A percentile compares a stretch with the other conserved stretches of the same genome.
Conservation (phyloP, 768 basidiomycete genomes). For the Mycena leptocephala region DNA sequence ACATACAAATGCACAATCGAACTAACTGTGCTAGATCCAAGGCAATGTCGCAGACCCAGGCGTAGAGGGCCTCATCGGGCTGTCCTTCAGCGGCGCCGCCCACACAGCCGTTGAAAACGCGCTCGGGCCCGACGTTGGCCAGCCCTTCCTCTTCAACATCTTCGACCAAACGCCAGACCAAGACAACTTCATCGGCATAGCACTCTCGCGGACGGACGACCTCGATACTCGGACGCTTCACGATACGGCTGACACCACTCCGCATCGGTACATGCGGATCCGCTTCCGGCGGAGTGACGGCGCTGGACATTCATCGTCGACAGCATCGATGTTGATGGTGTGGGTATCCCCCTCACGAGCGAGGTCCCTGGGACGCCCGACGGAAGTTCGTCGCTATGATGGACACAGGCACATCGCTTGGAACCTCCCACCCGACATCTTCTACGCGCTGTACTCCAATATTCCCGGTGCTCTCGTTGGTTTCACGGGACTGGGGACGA, state of each 20-base stretch:
- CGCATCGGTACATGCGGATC: neutral
- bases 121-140: neutral
- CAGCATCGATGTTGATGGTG: no score
- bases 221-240: conserved; percentile 6
- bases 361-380: no score
- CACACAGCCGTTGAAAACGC: neutral
- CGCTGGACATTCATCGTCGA: no score
- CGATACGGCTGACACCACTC: neutral
- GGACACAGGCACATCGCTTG: conserved; percentile 17
- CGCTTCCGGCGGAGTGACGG: neutral
- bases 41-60: no score
- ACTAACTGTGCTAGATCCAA: no score
- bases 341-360: no score
- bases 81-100: neutral
- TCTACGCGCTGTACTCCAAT: conserved; percentile 1
- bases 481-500: neutral
- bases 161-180: neutral
- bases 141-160: conserved; percentile 25
- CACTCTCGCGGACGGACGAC: conserved; percentile 21
- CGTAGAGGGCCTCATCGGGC: neutral
- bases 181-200: conserved; percentile 13
- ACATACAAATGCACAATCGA: no score
- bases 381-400: no score
- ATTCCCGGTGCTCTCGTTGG: neutral
- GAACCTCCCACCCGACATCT: neutral